Conservation (phyloP, 2,329 filamentous ascomycete species). For the Fusarium sp. region DNA sequence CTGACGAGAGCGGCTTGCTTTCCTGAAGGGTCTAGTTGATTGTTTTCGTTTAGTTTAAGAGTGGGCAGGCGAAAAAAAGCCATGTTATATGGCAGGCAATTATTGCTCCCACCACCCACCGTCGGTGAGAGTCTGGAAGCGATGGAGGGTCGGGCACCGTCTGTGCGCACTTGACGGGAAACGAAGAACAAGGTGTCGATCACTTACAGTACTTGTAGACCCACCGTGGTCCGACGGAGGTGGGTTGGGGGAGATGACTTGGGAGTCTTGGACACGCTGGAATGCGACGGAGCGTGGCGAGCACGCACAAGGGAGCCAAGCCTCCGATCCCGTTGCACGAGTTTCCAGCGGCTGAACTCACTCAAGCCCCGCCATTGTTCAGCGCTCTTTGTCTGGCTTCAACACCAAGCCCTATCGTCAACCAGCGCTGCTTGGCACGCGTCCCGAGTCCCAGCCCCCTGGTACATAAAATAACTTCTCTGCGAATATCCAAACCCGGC, state of each 20-base stretch:
- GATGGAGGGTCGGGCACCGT: background rate
- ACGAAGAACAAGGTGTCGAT: slow-evolving; percentile 37
- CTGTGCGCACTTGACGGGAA: slow-evolving; percentile 23
- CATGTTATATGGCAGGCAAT: background rate
- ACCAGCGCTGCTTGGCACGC: too few species aligned
- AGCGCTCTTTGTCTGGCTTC: too few species aligned
- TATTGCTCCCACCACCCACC: slow-evolving; percentile 4
- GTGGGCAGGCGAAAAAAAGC: background rate
- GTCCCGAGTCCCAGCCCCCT: too few species aligned
- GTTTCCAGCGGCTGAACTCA: too few species aligned
- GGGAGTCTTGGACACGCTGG: slow-evolving; percentile 17
- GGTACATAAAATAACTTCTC: background rate
- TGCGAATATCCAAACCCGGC: background rate
- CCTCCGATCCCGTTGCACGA: slow-evolving; percentile 2
- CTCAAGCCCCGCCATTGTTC: too few species aligned
- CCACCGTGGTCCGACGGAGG: slow-evolving; percentile 23
- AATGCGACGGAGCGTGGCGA: slow-evolving; percentile 37
- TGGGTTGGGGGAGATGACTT: slow-evolving; percentile 47
- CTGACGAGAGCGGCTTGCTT: too few species aligned
- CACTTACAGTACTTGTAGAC: slow-evolving; percentile 33
- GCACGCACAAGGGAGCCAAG: slow-evolving; percentile 23
- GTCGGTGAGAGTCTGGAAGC: slow-evolving; percentile 6
- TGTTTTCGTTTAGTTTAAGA: background rate
- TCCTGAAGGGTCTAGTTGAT: too few species aligned
- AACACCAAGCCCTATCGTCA: too few species aligned